A percentile compares a stretch with the other conserved stretches of the same genome.
Conservation (phyloP, 1,284 basidiomycete species). For the Mycena sp. region DNA sequence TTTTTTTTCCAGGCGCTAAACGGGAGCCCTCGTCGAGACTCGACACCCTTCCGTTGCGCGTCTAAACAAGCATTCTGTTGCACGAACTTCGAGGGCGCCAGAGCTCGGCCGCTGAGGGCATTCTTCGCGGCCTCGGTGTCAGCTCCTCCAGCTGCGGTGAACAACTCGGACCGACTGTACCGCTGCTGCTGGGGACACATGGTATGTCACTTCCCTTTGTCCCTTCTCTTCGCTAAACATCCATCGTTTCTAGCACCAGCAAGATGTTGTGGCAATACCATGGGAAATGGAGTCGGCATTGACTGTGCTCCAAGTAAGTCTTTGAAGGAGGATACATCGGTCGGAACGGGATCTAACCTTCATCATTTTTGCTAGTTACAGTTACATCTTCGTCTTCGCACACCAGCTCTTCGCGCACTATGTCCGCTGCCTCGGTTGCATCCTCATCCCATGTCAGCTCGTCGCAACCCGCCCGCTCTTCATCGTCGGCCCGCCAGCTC, state of each 20-base stretch:
- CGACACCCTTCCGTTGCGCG: constrained; percentile 10
- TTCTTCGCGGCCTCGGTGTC: not conserved
- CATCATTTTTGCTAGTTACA: not conserved
- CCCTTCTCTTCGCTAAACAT: not conserved
- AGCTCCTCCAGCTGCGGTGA: not conserved
- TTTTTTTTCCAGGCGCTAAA: not conserved
- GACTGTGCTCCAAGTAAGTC: not conserved
- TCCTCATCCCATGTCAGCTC: not conserved
- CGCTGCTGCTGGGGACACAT: not conserved
- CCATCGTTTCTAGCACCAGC: not conserved
- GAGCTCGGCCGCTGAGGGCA: not conserved
- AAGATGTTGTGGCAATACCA: not conserved
- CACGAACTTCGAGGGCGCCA: not conserved
- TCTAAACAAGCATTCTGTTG: constrained; percentile 15
- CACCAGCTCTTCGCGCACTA: not conserved
- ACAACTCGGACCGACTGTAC: constrained; percentile 1
- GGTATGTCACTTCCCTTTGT: not conserved
- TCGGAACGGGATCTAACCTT: no score
- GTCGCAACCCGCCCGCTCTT: no score
- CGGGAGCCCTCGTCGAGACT: no score
- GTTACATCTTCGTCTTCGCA: not conserved
- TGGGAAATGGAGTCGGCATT: not conserved
- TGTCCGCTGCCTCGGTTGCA: not conserved
- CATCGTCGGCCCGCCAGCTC: no score
- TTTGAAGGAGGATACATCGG: no score